A percentile compares a stretch with the other conserved stretches of the same genome.
phyloP scores from a whole-genome alignment of 1,284 basidiomycete genomes.

The Cerioporus squamosus region DNA sequence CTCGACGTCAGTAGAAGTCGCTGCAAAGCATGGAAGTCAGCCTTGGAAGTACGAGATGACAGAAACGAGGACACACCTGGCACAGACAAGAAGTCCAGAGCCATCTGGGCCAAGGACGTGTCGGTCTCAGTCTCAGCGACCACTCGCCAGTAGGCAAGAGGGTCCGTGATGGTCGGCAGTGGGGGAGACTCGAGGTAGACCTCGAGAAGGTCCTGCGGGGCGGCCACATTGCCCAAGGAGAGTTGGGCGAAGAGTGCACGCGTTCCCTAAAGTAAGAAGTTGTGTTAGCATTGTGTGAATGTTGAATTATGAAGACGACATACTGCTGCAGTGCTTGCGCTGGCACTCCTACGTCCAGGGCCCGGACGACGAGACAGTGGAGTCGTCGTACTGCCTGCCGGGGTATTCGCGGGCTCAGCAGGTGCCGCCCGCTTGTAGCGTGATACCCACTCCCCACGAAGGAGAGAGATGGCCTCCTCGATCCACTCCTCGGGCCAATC shows the following conservation, averaged over 20 bases:
- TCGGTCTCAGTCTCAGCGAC: neutral
- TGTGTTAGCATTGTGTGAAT: neutral
- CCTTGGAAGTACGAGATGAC: too few species aligned
- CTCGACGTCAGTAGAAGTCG: neutral
- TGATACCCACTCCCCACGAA: too few species aligned
- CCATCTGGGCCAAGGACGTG: neutral
- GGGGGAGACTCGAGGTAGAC: neutral
- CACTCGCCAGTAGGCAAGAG: neutral
- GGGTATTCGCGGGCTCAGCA: too few species aligned
- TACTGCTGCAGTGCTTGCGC: too few species aligned
- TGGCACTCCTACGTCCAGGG: too few species aligned
- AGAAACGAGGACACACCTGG: neutral
- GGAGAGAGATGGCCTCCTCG: too few species aligned
- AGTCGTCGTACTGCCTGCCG: too few species aligned
- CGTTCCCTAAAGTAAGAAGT: neutral
- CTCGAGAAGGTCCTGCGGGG: neutral
- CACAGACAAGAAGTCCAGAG: neutral
- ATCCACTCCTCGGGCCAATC: too few species aligned
- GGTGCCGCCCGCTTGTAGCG: too few species aligned
- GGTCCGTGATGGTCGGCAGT: neutral
- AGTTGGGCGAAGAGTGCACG: neutral
- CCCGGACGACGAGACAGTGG: too few species aligned
- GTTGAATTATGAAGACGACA: too few species aligned
- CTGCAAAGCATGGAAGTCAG: neutral
- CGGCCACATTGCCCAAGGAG: neutral